Base-by-base conservation (phyloP, 345 rosid species). In the Citrus reticulata region DNA sequence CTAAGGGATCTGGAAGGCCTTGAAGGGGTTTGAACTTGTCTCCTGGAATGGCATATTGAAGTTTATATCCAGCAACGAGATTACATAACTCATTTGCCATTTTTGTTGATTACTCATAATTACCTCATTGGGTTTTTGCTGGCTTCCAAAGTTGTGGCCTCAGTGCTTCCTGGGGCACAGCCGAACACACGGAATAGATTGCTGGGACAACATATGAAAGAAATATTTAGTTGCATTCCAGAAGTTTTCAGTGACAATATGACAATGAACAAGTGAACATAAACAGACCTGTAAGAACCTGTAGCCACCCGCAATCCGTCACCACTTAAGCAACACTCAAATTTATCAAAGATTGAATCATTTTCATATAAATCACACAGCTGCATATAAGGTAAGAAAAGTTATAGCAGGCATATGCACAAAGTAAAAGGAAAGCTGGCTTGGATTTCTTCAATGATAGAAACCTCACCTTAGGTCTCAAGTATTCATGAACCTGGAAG, bases 71-170 rank as follows among this genome's bases (percentile, higher is more conserved):
- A 27, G 39, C 25, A 22, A 34, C 6, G 49, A 64, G 19, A 25
- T 37, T 40, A 58, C 8, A 75, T 51, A 66, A 81, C 57, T 24
- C 63, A 72, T 17, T 59, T 27, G 19, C 35, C 19, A 76, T 20
- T 19, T 27, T 29, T 22, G 7, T 62, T 27, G 27, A 60, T 3
- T 24, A 66, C n/a, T 29, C 58, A 49, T 76, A 49, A 55, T 35
- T 89, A 97, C 99, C 99, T 97, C 98, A 88, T 93, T 72, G 99
- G 99, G 73, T 92, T 94, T 90, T 94, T 97, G 88, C 98, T 94
- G 82, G 98, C 98, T 88, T 97, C 99, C 88, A 97, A 88, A 63
- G 98, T 94, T 79, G 94, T 85, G 25, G 92, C 88, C 85, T 97
- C 99, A 2, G 89, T 72, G 82, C 90, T 92, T 81, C 94, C 98